A percentile compares a stretch with the other conserved stretches of the same genome.
Evolutionary conservation across 2,329 filamentous ascomycete species (phyloP).

Genomic region (Rhexocercosporidium sp.): DNA sequence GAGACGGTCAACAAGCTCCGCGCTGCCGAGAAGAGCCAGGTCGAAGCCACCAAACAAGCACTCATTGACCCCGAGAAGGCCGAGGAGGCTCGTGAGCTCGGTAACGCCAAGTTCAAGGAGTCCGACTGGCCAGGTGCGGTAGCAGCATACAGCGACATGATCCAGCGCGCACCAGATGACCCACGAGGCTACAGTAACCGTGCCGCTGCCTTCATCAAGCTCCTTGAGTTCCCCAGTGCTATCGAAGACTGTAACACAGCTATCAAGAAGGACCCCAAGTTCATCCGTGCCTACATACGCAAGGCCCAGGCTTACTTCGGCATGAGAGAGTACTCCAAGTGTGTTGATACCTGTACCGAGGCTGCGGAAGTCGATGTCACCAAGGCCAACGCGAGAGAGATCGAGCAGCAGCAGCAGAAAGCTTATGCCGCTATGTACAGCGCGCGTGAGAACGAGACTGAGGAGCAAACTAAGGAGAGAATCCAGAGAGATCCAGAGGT

Average conservation of each 20-base stretch:
- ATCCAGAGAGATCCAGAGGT: constrained; percentile 91
- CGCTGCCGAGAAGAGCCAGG: constrained; percentile 84
- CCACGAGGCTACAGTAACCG: constrained; percentile 96
- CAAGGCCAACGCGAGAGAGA: constrained; percentile 85
- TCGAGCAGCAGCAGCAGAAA: constrained; percentile 93
- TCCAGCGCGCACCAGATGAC: constrained; percentile 91
- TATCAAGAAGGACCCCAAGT: constrained; percentile 87
- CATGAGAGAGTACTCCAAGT: constrained; percentile 98
- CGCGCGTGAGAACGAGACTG: constrained; percentile 90
- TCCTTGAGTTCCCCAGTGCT: constrained; percentile 93
- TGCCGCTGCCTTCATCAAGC: constrained; percentile 94
- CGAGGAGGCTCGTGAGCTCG: constrained; percentile 92
- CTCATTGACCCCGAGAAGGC: constrained; percentile 93
- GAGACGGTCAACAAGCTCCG: constrained; percentile 94
- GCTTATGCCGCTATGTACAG: constrained; percentile 88
- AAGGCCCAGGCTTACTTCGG: constrained; percentile 95
- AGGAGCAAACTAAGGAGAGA: constrained; percentile 92
- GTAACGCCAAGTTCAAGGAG: constrained; percentile 97
- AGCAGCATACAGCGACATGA: constrained; percentile 94
- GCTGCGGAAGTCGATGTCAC: constrained; percentile 76
- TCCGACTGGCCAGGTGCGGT: constrained; percentile 94
- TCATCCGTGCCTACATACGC: constrained; percentile 94
- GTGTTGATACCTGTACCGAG: constrained; percentile 85
- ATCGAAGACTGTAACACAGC: constrained; percentile 91
- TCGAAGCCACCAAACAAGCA: constrained; percentile 73